A percentile compares a stretch with the other conserved stretches of the same genome.
Evolutionary conservation across 2,329 filamentous ascomycete genomes (phyloP).

Genomic region (Neobulgaria alba): DNA sequence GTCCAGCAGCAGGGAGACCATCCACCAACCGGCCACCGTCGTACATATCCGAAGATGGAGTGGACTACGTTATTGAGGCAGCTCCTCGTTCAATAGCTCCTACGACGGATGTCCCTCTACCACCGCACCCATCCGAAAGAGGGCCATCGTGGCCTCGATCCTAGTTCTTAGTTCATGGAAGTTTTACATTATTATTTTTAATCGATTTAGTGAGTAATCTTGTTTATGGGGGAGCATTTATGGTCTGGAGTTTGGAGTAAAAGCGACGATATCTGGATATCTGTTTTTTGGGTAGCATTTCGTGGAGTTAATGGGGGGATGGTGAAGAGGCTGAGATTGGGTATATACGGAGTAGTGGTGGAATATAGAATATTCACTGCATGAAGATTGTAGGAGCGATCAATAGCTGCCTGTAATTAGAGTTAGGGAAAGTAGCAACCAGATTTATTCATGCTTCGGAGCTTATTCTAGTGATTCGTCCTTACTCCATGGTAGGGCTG

Average conservation of each 20-base stretch:
- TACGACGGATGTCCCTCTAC: constrained; percentile 35
- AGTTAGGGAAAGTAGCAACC: too few relatives aligned
- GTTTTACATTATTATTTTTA: not conserved
- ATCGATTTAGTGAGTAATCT: not conserved
- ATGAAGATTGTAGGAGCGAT: too few relatives aligned
- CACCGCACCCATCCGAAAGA: constrained; percentile 41
- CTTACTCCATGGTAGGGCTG: too few relatives aligned
- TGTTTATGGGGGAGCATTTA: not conserved
- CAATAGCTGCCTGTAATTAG: too few relatives aligned
- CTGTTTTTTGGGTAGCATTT: not conserved
- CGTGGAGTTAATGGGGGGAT: too few relatives aligned
- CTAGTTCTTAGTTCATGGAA: not conserved
- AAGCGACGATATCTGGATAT: not conserved
- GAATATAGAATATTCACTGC: too few relatives aligned
- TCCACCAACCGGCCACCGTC: constrained; percentile 54
- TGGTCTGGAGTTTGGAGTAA: not conserved
- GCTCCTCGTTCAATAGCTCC: constrained; percentile 49
- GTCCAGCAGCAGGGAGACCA: constrained; percentile 14
- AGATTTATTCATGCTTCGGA: too few relatives aligned
- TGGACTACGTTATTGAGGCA: constrained; percentile 63
- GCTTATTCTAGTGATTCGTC: too few relatives aligned
- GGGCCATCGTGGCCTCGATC: constrained; percentile 2
- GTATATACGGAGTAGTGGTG: too few relatives aligned
- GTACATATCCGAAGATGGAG: constrained; percentile 67
- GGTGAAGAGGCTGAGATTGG: too few relatives aligned